These are phyloP conservation scores for Alectoria sarmentosa DNA, from an alignment of 495 filamentous ascomycete species.

Conservation along the genomic window DNA sequence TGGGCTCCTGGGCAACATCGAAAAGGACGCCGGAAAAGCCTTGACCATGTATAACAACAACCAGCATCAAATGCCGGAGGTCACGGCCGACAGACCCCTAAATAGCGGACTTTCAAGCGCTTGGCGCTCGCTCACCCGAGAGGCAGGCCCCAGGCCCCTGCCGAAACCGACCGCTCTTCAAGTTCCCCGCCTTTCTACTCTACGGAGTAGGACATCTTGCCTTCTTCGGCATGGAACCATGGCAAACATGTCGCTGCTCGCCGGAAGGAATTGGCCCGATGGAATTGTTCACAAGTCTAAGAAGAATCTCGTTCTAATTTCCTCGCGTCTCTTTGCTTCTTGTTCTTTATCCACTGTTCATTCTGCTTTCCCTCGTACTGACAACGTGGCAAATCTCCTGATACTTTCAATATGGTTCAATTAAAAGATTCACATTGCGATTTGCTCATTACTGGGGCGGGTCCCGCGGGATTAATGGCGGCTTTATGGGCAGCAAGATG, in stretches of 20 bases:
- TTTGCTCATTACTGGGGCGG: slow-evolving; percentile 57
- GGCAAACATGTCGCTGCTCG: not conserved
- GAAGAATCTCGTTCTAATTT: not conserved
- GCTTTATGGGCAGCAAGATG: slow-evolving; percentile 56
- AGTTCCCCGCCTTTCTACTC: not conserved
- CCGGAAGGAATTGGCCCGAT: not conserved
- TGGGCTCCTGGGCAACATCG: not conserved
- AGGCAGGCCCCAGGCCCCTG: too few species aligned
- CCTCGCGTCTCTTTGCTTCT: not conserved
- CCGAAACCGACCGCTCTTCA: not conserved
- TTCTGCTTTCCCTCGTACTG: not conserved
- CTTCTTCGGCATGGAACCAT: not conserved
- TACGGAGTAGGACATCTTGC: not conserved
- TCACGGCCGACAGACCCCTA: not conserved
- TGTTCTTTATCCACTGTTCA: not conserved
- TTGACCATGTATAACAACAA: not conserved
- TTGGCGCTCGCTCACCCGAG: slow-evolving; percentile 10
- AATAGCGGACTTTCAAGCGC: not conserved
- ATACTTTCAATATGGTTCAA: slow-evolving; percentile 9
- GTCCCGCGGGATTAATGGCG: slow-evolving; percentile 58
- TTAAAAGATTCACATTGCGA: slow-evolving; percentile 29
- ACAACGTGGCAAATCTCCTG: not conserved
- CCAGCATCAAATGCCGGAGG: not conserved
- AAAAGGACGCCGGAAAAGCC: not conserved
- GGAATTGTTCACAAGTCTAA: not conserved